A percentile compares a stretch with the other conserved stretches of the same genome.
Conservation (phyloP, 73 alveolate genomes). For the Paramecium sexaurelia region DNA sequence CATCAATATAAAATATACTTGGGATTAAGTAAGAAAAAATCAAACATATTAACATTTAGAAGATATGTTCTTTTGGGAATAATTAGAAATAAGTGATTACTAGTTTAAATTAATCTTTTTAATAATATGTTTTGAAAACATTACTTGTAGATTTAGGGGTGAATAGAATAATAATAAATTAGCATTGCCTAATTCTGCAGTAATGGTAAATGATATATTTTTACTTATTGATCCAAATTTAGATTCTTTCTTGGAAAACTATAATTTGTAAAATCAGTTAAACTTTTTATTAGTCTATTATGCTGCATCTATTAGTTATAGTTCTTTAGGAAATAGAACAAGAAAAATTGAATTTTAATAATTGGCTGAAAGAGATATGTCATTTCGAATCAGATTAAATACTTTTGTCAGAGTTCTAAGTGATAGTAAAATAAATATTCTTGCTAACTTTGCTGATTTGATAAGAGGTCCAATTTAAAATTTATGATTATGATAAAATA, state of each 20-base stretch:
- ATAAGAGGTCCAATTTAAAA: slow-evolving; percentile 22
- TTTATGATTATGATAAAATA: slow-evolving; percentile 27
- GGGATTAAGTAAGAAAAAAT: slow-evolving; percentile 51
- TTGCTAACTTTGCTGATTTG: slow-evolving; percentile 48
- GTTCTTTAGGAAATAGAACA: slow-evolving; percentile 38
- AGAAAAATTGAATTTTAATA: slow-evolving; percentile 20
- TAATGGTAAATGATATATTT: background rate
- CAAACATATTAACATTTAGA: background rate
- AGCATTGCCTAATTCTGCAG: slow-evolving; percentile 17
- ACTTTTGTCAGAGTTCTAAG: slow-evolving; percentile 2
- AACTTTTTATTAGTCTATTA: slow-evolving; percentile 36
- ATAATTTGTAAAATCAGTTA: background rate
- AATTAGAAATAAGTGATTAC: slow-evolving; percentile 18
- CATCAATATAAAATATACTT: slow-evolving; percentile 7
- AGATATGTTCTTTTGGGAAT: slow-evolving; percentile 47
- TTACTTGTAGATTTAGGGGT: slow-evolving; percentile 15
- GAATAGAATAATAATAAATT: background rate
- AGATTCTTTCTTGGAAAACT: background rate
- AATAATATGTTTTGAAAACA: slow-evolving; percentile 31
- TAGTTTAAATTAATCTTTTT: background rate
- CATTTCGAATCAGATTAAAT: background rate
- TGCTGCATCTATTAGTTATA: slow-evolving; percentile 38
- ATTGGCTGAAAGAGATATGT: background rate
- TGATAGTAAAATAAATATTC: slow-evolving; percentile 45
- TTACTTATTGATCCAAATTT: background rate